phyloP scores from a whole-genome alignment of 1,284 basidiomycete species.

The Stereum hirsutum region DNA sequence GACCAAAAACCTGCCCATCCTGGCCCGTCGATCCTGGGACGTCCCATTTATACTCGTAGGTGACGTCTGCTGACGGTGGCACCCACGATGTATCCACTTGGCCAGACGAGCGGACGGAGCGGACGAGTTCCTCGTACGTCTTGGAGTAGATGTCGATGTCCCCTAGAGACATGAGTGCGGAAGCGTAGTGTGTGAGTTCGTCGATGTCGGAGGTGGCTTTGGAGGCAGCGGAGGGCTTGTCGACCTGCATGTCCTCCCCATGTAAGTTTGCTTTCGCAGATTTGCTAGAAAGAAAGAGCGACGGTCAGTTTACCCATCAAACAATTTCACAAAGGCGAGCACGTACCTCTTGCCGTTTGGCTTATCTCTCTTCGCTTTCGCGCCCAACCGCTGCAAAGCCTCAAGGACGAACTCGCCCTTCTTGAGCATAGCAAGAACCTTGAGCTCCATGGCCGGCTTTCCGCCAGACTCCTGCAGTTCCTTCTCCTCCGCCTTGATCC shows the following conservation, averaged over 20 bases:
- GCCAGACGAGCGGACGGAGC: slow-evolving; percentile 61
- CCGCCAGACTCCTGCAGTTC: slow-evolving; percentile 57
- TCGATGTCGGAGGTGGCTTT: slow-evolving; percentile 51
- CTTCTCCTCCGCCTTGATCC: slow-evolving; percentile 64
- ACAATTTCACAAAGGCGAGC: too few species aligned
- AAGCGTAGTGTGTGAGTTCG: slow-evolving; percentile 72
- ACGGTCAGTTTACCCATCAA: too few species aligned
- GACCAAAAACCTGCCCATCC: slow-evolving; percentile 57
- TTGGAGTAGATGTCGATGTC: slow-evolving; percentile 78
- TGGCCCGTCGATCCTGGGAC: slow-evolving; percentile 34
- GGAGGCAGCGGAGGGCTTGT: slow-evolving; percentile 27
- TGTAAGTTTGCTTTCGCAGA: slow-evolving; percentile 23
- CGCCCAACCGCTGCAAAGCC: slow-evolving; percentile 81
- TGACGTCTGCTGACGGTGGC: slow-evolving; percentile 66
- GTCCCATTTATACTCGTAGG: slow-evolving; percentile 76
- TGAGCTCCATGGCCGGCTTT: slow-evolving; percentile 57
- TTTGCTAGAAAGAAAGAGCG: too few species aligned
- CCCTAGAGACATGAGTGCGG: slow-evolving; percentile 73
- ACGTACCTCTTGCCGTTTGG: slow-evolving; percentile 31
- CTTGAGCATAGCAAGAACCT: slow-evolving; percentile 68
- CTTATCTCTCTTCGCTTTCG: slow-evolving; percentile 52
- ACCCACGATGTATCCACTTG: slow-evolving; percentile 61
- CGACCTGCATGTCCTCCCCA: slow-evolving; percentile 35
- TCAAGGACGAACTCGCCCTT: slow-evolving; percentile 89
- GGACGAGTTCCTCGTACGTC: slow-evolving; percentile 76